Conservation (phyloP, 2,329 filamentous ascomycete species). For the Claviceps sorghi region DNA sequence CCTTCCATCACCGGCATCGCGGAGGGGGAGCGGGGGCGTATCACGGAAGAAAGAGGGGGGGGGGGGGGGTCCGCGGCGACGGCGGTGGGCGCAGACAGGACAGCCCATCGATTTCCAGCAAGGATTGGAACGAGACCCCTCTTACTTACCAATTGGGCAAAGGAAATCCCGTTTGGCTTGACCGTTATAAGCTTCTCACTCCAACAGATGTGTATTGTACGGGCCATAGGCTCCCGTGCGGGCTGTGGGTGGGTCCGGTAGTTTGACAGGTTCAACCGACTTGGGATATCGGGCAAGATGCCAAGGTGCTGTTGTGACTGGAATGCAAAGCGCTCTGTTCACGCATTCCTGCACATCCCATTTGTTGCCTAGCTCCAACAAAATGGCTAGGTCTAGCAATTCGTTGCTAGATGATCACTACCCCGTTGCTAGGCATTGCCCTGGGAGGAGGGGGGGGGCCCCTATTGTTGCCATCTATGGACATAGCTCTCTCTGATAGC, state of each 20-base stretch:
- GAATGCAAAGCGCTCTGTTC: constrained; percentile 7
- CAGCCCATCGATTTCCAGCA: neutral
- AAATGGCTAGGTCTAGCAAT: constrained; percentile 5
- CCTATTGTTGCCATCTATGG: constrained; percentile 6
- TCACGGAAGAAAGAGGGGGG: neutral
- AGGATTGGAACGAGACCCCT: neutral
- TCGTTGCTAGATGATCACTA: constrained; percentile 7
- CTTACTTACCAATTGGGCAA: neutral
- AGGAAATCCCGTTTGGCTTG: neutral
- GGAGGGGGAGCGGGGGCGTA: neutral
- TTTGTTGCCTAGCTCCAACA: constrained; percentile 3
- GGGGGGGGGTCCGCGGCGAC: neutral
- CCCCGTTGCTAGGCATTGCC: constrained; percentile 6
- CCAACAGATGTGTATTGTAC: neutral
- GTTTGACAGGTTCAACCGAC: constrained; percentile 4
- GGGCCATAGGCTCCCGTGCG: constrained; percentile 1
- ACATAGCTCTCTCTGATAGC: constrained; percentile 2
- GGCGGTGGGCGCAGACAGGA: neutral
- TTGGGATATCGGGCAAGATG: constrained; percentile 3
- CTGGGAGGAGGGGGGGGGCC: neutral
- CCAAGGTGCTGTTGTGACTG: constrained; percentile 4
- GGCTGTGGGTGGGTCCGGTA: constrained; percentile 1
- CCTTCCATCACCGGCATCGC: neutral
- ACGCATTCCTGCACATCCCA: constrained; percentile 7
- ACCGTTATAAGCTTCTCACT: neutral